These are phyloP conservation scores for Cylindricascospora bacillispora DNA, from an alignment of 1,139 yeast genomes.

Conservation along the genomic window DNA sequence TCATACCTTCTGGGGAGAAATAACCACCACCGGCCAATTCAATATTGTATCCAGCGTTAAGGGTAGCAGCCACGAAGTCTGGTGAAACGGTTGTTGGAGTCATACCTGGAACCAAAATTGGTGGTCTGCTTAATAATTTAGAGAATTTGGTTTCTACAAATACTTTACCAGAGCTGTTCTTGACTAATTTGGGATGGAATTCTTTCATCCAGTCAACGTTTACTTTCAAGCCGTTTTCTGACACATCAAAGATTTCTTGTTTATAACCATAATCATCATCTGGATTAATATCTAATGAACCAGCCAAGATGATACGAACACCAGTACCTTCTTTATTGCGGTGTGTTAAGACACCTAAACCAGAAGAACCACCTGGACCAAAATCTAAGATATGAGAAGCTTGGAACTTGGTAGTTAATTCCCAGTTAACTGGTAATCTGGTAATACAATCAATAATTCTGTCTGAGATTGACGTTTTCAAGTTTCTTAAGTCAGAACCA, in stretches of 20 bases:
- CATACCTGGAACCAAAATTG: constrained; percentile 98
- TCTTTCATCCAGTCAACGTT: constrained; percentile 89
- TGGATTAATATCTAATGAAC: constrained; percentile 60
- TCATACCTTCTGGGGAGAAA: constrained; percentile 59
- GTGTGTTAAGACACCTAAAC: constrained; percentile 90
- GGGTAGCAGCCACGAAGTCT: constrained; percentile 82
- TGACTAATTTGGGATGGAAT: constrained; percentile 73
- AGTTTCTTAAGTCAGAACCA: constrained; percentile 64
- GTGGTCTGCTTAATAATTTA: constrained; percentile 85
- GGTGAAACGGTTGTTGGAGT: constrained; percentile 96
- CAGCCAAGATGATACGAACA: constrained; percentile 85
- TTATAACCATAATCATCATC: constrained; percentile 84
- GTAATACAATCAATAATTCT: constrained; percentile 76
- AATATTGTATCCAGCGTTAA: constrained; percentile 93
- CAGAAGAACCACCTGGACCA: constrained; percentile 98
- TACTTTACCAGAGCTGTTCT: constrained; percentile 57
- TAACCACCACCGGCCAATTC: constrained; percentile 99
- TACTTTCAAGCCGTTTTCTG: constrained; percentile 52
- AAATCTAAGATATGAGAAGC: constrained; percentile 88
- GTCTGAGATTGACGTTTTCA: constrained; percentile 36
- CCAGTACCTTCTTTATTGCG: constrained; percentile 99
- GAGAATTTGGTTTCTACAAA: constrained; percentile 92
- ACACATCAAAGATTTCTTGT: constrained; percentile 80
- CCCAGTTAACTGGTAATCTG: constrained; percentile 90
- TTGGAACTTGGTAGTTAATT: constrained; percentile 63